Evolutionary conservation across 352 stramenopile species (phyloP), one percentile per base, ranked within the genome.

Genomic region (Globisporangium apiculatum): DNA sequence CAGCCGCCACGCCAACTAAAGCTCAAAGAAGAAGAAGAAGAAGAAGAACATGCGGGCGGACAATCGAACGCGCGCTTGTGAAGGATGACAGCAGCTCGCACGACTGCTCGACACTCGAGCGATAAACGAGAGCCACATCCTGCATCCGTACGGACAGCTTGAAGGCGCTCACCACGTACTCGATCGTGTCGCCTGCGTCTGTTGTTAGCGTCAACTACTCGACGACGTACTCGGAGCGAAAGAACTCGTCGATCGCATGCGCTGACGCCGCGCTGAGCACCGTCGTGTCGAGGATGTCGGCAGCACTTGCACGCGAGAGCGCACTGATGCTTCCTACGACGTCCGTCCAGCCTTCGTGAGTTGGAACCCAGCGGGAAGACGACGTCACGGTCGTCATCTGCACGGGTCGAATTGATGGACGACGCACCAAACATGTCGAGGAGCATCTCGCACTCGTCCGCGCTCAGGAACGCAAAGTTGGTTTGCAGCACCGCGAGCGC

Each of bases 381-480:
- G 12, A 17, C 12, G 15, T 11, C 11, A 5, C 7, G 11, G 7
- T 17, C 42, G 8, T 17, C n/a, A 15, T 47, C 42, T 6, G n/a
- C 7, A 17, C 12, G 11, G 8, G 12, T 47, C 5, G 42, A 14
- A 51, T 40, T 11, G 11, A 48, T 17, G 11, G 42, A 11, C 12
- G 4, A 61, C 67, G n/a, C 45, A 86, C 80, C 80, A 47, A 87
- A 91, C 35, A 88, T 54, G 51, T 89, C 80, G n/a, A 91, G 66
- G 9, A 91, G 67, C 80, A 91, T 91, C 24, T 91, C 80, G 42
- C 74, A 87, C 42, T 91, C 80, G 53, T 86, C 80, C 4, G 53
- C 48, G 41, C 57, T 78, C 17, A 91, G 62, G 47, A 87, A 87
- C 14, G 67, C 66, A 48, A 91, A 82, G 63, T 86, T 91, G 12